Conservation (phyloP, 345 rosid genomes). For the Eucalyptus globulus region DNA sequence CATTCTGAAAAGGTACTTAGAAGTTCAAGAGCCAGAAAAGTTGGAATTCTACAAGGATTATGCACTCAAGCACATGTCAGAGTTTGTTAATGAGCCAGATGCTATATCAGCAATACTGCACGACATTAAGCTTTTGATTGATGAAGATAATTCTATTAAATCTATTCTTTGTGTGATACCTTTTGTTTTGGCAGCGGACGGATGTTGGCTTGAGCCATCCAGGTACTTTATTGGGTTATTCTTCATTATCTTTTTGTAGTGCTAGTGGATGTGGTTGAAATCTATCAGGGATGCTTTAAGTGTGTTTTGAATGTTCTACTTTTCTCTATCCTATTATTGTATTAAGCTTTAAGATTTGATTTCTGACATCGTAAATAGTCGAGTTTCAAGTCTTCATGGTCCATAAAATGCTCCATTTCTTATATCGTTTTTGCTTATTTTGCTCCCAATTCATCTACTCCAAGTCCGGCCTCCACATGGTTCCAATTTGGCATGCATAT, state of each 20-base stretch:
- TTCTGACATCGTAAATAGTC: not conserved
- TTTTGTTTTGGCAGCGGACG: constrained; percentile 79
- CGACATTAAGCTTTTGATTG: constrained; percentile 65
- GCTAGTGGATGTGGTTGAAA: not conserved
- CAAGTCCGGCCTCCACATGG: not conserved
- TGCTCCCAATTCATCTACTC: not conserved
- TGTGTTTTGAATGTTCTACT: not conserved
- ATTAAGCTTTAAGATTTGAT: not conserved
- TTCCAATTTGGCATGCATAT: not conserved
- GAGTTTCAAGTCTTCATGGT: not conserved
- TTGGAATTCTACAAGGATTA: constrained; percentile 67
- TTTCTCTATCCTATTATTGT: not conserved
- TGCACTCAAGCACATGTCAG: constrained; percentile 84
- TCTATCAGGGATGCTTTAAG: not conserved
- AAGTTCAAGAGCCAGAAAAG: constrained; percentile 59
- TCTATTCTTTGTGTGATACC: constrained; percentile 44
- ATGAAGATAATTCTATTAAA: constrained; percentile 52
- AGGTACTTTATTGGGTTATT: constrained; percentile 23
- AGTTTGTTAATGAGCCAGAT: constrained; percentile 52
- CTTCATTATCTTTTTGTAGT: not conserved
- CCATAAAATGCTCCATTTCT: not conserved
- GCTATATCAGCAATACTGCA: constrained; percentile 54
- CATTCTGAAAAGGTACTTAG: constrained; percentile 53
- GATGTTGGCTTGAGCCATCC: constrained; percentile 85
- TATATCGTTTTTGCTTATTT: not conserved